Evolutionary conservation across 2,329 filamentous ascomycete genomes (phyloP), one percentile per base, ranked within the genome.

Genomic region (Claviceps sp.): DNA sequence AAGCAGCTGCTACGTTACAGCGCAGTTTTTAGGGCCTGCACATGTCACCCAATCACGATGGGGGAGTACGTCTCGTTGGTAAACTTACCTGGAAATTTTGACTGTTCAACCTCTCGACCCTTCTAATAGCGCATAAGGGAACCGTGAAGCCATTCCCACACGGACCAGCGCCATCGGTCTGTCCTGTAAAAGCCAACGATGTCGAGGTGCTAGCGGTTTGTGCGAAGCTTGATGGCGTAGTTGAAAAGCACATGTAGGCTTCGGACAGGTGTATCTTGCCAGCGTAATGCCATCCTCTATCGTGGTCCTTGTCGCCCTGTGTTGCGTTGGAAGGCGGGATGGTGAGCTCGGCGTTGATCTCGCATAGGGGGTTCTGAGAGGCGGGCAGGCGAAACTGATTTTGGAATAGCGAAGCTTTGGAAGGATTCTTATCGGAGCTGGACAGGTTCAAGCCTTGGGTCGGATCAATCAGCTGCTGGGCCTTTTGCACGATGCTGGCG

Each of bases 61-160:
- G 24, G 13, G 7, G 44, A 46, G 10, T 34, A 34, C 24, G 16
- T 46, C 26, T n/a, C 8, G 2, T 17, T 34, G 11, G 44, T 14
- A 3, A 17, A 5, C 19, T 37, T 69, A 81, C 77, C 70, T 83
- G 80, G 65, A 94, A 93, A 58, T 84, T 93, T 62, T 94, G 87
- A 62, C 89, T 96, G 64, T 95, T 91, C 52, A 98, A 74, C 53
- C 93, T 79, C 72, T 98, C 93, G 22, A 98, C 93, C 50, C 90
- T 78, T 56, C 93, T 80, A 60, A 98, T 91, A 50, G 89, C 87
- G 67, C 87, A 96, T 22, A 98, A 77, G 4, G 93, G 93, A 52
- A 97, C 81, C 2, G 88, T 96, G 68, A 98, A 97, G 55, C 93
- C 93, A 73, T 96, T 96, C 41, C 90, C 91, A 52, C 88, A 87